Conservation (phyloP, 2,329 filamentous ascomycete genomes). For the Chalaropsis ovoidea region DNA sequence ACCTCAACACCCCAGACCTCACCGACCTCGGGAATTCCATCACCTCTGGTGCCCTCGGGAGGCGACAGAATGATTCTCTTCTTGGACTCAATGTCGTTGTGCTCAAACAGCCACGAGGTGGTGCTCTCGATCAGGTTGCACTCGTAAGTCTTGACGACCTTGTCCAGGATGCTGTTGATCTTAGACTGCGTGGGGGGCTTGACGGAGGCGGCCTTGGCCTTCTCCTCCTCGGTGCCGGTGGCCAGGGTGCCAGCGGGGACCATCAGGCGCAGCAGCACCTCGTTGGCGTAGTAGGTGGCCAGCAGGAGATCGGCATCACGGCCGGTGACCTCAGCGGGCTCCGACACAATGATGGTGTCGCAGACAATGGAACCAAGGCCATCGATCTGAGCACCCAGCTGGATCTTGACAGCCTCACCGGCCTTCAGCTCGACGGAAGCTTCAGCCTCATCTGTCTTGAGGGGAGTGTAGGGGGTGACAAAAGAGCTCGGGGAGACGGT, state of each 20-base stretch:
- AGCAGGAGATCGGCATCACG: conserved; percentile 78
- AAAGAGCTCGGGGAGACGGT: conserved; percentile 90
- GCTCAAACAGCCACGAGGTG: conserved; percentile 91
- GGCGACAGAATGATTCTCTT: conserved; percentile 96
- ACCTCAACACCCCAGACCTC: conserved; percentile 98
- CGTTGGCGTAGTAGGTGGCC: conserved; percentile 90
- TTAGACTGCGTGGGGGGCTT: conserved; percentile 77
- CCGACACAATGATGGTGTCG: conserved; percentile 71
- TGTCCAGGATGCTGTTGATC: conserved; percentile 81
- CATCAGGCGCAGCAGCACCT: conserved; percentile 84
- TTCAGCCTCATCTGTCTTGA: conserved; percentile 78
- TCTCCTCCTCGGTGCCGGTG: conserved; percentile 81
- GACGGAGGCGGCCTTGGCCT: conserved; percentile 74
- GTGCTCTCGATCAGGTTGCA: conserved; percentile 95
- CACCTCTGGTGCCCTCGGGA: conserved; percentile 77
- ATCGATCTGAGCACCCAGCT: conserved; percentile 97
- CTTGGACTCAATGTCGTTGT: conserved; percentile 91
- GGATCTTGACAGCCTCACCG: conserved; percentile 88
- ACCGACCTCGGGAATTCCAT: conserved; percentile 75
- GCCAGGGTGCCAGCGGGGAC: conserved; percentile 79
- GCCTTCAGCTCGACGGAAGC: conserved; percentile 68
- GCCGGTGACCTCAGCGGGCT: conserved; percentile 57
- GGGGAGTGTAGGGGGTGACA: conserved; percentile 92
- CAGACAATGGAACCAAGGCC: conserved; percentile 95
- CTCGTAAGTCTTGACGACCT: conserved; percentile 81